Conservation (phyloP, 257 asterid species). For the Jaltomata sinuosa region DNA sequence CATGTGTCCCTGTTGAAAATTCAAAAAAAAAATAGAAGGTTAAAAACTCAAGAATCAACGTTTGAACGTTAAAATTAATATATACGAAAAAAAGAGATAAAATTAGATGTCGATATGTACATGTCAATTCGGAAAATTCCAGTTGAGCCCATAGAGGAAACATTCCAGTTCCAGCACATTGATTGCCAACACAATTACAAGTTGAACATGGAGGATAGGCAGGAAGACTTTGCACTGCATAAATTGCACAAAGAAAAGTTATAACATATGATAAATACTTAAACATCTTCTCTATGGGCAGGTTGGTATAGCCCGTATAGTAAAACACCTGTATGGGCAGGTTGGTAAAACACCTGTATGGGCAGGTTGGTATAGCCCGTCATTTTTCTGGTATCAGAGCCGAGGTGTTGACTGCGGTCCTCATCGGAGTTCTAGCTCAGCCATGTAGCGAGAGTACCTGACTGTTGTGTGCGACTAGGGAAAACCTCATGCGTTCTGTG, state of each 20-base stretch:
- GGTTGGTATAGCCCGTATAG: too few relatives aligned
- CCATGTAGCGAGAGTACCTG: too few relatives aligned
- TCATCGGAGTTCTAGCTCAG: too few relatives aligned
- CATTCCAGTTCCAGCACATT: background rate
- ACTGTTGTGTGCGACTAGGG: too few relatives aligned
- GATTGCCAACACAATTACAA: background rate
- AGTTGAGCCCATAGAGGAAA: background rate
- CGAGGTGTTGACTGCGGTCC: too few relatives aligned
- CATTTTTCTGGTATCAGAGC: too few relatives aligned
- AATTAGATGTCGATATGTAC: background rate
- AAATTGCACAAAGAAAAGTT: background rate
- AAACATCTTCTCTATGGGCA: background rate
- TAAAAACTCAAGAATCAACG: background rate
- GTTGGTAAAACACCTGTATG: too few relatives aligned
- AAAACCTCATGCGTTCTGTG: too few relatives aligned
- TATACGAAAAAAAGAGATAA: background rate
- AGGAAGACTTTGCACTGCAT: background rate
- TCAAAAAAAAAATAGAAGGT: background rate
- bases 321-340: too few relatives aligned
- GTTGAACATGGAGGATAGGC: background rate
- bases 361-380: too few relatives aligned
- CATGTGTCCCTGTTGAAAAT: background rate
- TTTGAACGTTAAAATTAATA: background rate
- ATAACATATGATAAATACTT: background rate
- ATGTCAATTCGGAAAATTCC: background rate